Percentiles rank a stretch among this genome's conserved stretches.
phyloP scores from a whole-genome alignment of 2,329 filamentous ascomycete species.

The Camptophora hylomeconis region DNA sequence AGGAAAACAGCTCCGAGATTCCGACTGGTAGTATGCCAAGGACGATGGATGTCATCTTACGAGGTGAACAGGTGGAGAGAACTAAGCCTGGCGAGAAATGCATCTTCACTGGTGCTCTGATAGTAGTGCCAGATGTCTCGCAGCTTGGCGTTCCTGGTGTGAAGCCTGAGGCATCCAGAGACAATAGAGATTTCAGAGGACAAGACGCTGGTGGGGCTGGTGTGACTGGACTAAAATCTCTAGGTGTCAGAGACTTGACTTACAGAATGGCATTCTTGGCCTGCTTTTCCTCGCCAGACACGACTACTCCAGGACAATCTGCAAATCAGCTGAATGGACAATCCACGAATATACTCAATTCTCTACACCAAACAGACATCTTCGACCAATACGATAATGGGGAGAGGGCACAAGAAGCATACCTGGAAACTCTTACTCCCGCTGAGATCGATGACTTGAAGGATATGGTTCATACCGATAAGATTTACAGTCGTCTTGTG shows the following conservation, averaged over 20 bases:
- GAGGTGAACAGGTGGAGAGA: conserved; percentile 93
- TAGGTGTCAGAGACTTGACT: conserved; percentile 89
- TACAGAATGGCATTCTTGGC: conserved; percentile 71
- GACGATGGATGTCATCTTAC: conserved; percentile 91
- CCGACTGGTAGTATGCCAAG: conserved; percentile 97
- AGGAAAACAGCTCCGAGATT: conserved; percentile 97
- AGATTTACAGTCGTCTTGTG: conserved; percentile 86
- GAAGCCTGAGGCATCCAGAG: conserved; percentile 68
- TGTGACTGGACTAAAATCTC: conserved; percentile 74
- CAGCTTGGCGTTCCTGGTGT: conserved; percentile 84
- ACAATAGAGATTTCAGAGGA: conserved; percentile 63
- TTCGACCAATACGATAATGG: conserved; percentile 56
- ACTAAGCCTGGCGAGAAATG: conserved; percentile 97
- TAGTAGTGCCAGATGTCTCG: conserved; percentile 93
- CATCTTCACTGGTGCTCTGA: conserved; percentile 90
- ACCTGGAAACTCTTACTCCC: conserved; percentile 71
- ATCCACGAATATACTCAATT: conserved; percentile 71
- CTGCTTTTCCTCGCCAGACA: conserved; percentile 90
- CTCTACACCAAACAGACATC: conserved; percentile 60
- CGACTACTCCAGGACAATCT: conserved; percentile 62
- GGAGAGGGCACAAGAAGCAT: conserved; percentile 77
- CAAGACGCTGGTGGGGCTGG: conserved; percentile 73
- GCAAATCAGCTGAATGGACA: conserved; percentile 57
- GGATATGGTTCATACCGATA: conserved; percentile 85
- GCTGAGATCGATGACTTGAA: conserved; percentile 85